Base-by-base conservation (phyloP, 192 early-diverging fungal genomes). In the Coemansia sp. region DNA sequence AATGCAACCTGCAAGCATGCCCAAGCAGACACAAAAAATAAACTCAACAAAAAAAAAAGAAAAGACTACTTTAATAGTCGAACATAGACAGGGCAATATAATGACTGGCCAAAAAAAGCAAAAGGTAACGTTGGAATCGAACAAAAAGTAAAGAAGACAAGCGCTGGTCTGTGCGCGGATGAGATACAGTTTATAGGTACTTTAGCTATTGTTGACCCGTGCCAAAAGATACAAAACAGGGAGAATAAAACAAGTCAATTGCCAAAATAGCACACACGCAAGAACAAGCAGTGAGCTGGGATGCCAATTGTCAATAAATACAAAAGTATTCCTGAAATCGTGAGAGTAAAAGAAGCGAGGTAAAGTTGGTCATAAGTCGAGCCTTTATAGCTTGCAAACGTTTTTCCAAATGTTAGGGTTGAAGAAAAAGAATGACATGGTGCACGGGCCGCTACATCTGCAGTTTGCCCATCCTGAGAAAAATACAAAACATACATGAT, bases 31-130 rank as follows among this genome's bases (percentile, higher is more conserved):
- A 47, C n/a, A 7, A 49, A 19, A 21, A 8, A 21, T 12, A 14
- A 31, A 7, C 9, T 57, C 59, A 61, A 17, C 64, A 72, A 17
- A 16, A 74, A 23, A 54, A 23, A 80, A 23, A 7, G 59, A n/a
- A 39, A 47, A 72, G 35, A 80, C 41, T n/a, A 12, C 16, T n/a
- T 5, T 12, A 26, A 61, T 22, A 61, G 25, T 45, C 39, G 16
- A 61, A 8, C 31, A 35, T 35, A 35, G 7, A 35, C 31, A 35
- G 31, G 31, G 31, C 31, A 35, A 35, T 8, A 8, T 35, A 35
- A 35, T 35, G 7, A 35, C 31, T 35, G 31, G 31, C 31, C 31
- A 35, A 35, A 35, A 35, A 6, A 35, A 35, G 31, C 7, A 35
- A 8, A 6, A 35, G 31, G 7, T 35, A 35, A 8, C 31, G 31